A percentile compares a stretch with the other conserved stretches of the same genome.
Evolutionary conservation across 2,329 filamentous ascomycete species (phyloP).

Genomic region (Colletotrichum sp.): DNA sequence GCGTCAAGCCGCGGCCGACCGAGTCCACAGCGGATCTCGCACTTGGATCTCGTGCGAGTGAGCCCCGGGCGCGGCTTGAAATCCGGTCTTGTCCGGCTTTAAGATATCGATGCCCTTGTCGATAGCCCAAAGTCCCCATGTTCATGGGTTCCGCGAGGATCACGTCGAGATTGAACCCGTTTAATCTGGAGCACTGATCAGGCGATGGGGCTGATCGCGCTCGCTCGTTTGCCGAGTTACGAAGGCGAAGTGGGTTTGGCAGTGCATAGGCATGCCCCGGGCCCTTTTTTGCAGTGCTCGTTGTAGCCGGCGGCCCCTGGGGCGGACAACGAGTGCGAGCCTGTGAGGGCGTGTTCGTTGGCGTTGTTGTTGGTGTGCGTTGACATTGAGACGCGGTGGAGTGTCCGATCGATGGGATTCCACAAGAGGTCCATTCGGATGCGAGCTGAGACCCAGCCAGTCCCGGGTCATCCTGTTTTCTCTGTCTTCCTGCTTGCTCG

Average conservation of each 20-base stretch:
- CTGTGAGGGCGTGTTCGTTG: not conserved
- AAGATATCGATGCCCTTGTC: slow-evolving; percentile 8
- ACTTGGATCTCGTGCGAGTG: slow-evolving; percentile 18
- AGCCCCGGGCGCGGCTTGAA: slow-evolving; percentile 12
- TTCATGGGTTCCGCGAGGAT: not conserved
- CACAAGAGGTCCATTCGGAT: slow-evolving; percentile 4
- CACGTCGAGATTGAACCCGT: slow-evolving; percentile 11
- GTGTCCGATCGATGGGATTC: not conserved
- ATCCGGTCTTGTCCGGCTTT: slow-evolving; percentile 17
- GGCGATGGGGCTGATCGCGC: slow-evolving; percentile 16
- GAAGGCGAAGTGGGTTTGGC: slow-evolving; percentile 8
- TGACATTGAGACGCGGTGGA: not conserved
- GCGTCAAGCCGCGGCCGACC: slow-evolving; percentile 9
- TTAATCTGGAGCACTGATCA: slow-evolving; percentile 13
- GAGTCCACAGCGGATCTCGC: slow-evolving; percentile 19
- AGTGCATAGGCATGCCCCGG: not conserved
- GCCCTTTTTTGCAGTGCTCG: not conserved
- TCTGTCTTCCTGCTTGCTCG: not conserved
- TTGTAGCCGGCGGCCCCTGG: not conserved
- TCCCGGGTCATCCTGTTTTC: not conserved
- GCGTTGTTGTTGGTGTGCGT: not conserved
- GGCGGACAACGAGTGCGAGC: not conserved
- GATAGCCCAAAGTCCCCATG: not conserved
- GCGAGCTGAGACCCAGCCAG: not conserved
- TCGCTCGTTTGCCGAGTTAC: slow-evolving; percentile 20